Base-by-base conservation (phyloP, 2,329 filamentous ascomycete genomes). In the Xylaria sp. region DNA sequence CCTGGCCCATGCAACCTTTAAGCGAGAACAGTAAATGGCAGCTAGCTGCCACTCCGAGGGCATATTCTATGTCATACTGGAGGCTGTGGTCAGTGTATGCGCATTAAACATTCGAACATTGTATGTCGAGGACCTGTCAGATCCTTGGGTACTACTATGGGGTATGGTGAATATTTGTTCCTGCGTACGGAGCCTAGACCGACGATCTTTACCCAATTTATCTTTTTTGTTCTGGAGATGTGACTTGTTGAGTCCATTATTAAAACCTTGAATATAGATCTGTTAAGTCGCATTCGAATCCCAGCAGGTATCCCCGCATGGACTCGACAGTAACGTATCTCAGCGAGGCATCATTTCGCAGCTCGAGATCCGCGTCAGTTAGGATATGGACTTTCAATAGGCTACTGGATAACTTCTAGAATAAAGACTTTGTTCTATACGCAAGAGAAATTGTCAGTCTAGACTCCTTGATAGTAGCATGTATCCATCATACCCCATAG, bases 341-440 rank as follows among this genome's bases (percentile, higher is more conserved):
- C 31, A 14, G 33, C 21, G 25, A 35, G 17, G 33, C 23, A 45
- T 21, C 11, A 21, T 25, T 45, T 45, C 9, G 17, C 12, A n/a
- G n/a, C 35, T 17, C 21, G 5, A 58, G 42, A 33, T 14, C 12
- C 37, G n/a, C 11, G 35, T 38, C 19, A 21, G 17, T 50, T 17
- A 50, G 25, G 51, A 54, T 64, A 60, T 35, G 50, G 50, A 52
- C 66, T 54, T 60, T 63, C 31, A 67, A 55, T 31, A 65, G 14
- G 19, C 17, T 31, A n/a, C 28, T 31, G 28, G 4, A 31, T 31
- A 4, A 9, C 28, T 31, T 31, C 28, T 31, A 31, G 28, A 31
- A 31, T 31, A 4, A 31, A 5, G 9, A 31, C 5, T n/a, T 31
- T 9, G 28, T 31, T 31, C 28, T 31, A 31, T 31, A 5, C 28